Evolutionary conservation across 192 early-diverging fungal genomes (phyloP), one percentile per base, ranked within the genome.

Genomic region (Coemansia sp.): DNA sequence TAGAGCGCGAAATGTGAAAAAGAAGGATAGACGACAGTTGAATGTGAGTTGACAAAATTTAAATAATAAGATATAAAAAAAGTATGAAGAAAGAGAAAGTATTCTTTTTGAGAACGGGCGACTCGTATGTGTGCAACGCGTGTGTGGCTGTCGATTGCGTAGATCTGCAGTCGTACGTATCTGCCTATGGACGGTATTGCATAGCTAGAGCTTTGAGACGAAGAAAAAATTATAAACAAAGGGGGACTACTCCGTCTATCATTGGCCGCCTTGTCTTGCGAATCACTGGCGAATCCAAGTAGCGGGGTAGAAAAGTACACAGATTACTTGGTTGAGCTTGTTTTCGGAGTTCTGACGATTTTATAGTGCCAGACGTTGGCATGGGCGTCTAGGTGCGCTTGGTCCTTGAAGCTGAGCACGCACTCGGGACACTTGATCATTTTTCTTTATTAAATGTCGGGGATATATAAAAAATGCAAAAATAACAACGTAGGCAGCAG

Each of bases 311-410:
- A 37, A 37, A 28, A 28, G 28, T 28, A 28, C 28, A 28, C 3
- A 43, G 14, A 16, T 43, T 21, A 23, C 47, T 50, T 50, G 47
- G 28, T 28, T 28, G 28, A 28, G 28, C 28, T 28, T 28, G 28
- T 28, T 28, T 28, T 28, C 2, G 53, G 28, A 33, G 55, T 6
- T 33, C 17, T 58, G n/a, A 69, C 37, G 39, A 52, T 42, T 35
- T 43, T 66, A 72, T 82, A 82, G 66, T 82, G 80, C 80, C 80
- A 82, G 32, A 82, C 80, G 63, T 82, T 69, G 49, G 68, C 62
- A 61, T 82, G 80, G 3, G 69, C 75, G 1, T 47, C 64, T 23
- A 82, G 52, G 9, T 67, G 26, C 39, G 43, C 50, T 52, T 64
- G 63, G 63, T 53, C 68, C 37, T 59, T 49, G 42, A 82, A 82